Evolutionary conservation across 2,329 filamentous ascomycete genomes (phyloP), one percentile per base, ranked within the genome.

Genomic region (Fusarium proliferatum): DNA sequence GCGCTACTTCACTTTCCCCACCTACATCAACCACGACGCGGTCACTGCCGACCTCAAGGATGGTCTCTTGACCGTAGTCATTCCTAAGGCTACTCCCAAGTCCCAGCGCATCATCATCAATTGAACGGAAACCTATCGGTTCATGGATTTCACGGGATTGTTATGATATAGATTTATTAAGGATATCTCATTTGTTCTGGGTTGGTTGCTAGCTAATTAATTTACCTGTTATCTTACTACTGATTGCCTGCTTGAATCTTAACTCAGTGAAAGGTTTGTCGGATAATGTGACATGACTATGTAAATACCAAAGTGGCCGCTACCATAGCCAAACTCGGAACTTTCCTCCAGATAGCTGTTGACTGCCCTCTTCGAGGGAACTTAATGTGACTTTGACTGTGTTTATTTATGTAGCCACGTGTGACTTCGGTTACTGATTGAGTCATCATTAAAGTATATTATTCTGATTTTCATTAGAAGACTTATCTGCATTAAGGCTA

Each of bases 1-100:
- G 26, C 88, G 91, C 69, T 87, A 86, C 49, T 93, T 93, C 82
- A 88, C 83, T 79, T 93, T 93, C 85, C 89, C 91, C 0, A 81
- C 82, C 52, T 87, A 86, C 15, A 86, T 93, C 64, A 88, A 92
- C 77, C 86, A 88, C 73, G 87, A 89, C 21, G 81, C 78, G 7
- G 91, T 93, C 45, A 84, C 82, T 43, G 91, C 91, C 38, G 85
- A 81, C 3, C 45, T 67, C 5, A 67, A 67, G 62, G 62, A 67
- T 33, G 64, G 64, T 13, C 62, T 67, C 7, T 33, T 67, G 28
- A 67, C 64, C 0, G 16, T 67, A 6, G 39, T 46, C 3, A 4
- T 67, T 21, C 64, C 64, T 0, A 67, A 67, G 45, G 34, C 45
- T 39, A 41, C 51, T 45, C 33, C 39, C 1, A n/a, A 46, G 23